phyloP scores from a whole-genome alignment of 257 asterid genomes.

The Ajuga chamaepitys region DNA sequence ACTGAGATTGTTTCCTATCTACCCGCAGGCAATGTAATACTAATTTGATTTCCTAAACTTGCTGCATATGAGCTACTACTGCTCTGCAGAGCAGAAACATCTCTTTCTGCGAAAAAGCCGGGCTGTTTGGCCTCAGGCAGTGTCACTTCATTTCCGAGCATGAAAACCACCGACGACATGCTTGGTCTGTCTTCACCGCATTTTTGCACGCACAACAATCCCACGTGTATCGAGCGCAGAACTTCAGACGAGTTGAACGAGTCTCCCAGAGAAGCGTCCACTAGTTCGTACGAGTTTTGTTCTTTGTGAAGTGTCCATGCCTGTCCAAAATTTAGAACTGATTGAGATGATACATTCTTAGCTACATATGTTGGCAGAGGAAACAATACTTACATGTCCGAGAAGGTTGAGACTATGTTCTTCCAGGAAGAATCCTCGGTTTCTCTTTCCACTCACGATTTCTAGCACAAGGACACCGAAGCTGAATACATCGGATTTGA shows the following conservation, averaged over 20 bases:
- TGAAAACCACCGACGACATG: background rate
- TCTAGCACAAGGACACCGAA: slow-evolving; percentile 6
- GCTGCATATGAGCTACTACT: background rate
- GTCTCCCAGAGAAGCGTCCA: background rate
- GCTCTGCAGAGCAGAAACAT: background rate
- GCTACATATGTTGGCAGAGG: background rate
- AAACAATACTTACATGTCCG: background rate
- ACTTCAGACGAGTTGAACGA: background rate
- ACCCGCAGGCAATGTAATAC: background rate
- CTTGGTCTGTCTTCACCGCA: background rate
- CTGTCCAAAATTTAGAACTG: background rate
- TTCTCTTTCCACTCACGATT: background rate
- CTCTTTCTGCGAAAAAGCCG: background rate
- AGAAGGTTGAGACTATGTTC: slow-evolving; percentile 1
- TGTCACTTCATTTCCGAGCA: background rate
- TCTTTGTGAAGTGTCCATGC: slow-evolving; percentile 7
- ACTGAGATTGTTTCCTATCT: background rate
- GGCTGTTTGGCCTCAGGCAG: slow-evolving; percentile 7
- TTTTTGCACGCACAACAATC: background rate
- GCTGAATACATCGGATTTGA: background rate
- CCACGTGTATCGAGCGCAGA: background rate
- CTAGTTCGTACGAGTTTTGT: background rate
- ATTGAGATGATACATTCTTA: background rate
- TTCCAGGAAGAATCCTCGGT: background rate
- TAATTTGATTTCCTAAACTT: background rate